Base-by-base conservation (phyloP, 495 filamentous ascomycete genomes). In the Immersiella caudata region DNA sequence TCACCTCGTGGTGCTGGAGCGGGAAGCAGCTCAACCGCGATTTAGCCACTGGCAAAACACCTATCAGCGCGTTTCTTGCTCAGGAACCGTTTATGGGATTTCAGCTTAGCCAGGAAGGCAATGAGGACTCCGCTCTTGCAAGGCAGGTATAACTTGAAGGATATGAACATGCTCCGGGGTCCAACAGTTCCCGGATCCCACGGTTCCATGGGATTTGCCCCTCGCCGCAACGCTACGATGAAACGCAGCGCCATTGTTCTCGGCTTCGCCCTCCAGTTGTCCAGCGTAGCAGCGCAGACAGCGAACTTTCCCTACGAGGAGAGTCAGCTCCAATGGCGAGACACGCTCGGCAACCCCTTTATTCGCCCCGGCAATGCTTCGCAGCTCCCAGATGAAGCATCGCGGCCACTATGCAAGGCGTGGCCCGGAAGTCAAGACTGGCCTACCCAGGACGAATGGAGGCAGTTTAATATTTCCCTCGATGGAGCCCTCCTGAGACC, bases 401-500 rank as follows among this genome's bases (percentile, higher is more conserved):
- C 40, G 40, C 40, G 14, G 16, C 24, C 61, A n/a, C 25, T 24
- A 1, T 70, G 68, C 29, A 65, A 64, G 9, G 68, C 64, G 5
- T 70, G 52, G 33, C 68, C 68, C 8, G 64, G 60, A 6, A 65
- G 40, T 40, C 12, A 20, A 16, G 50, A 68, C 8, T 88, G 84
- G 85, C 85, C 86, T 0, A 71, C 72, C 0, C 66, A 75, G 0
- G 64, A 64, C 12, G 67, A 79, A 12, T 89, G 86, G 85, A 67
- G 62, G 8, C 29, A 72, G 11, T 76, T 88, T 14, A 83, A 86
- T 67, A 22, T 62, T 6, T 71, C 83, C 14, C 74, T 85, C 1
- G 79, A 73, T 18, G 83, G 83, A 11, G 73, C 76, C 5, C 76
- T 88, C 1, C 75, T 85, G 29, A 76, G 80, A 56, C 83, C 83